Base-by-base conservation (phyloP, 1,284 basidiomycete species). In the Vanrija humicola region DNA sequence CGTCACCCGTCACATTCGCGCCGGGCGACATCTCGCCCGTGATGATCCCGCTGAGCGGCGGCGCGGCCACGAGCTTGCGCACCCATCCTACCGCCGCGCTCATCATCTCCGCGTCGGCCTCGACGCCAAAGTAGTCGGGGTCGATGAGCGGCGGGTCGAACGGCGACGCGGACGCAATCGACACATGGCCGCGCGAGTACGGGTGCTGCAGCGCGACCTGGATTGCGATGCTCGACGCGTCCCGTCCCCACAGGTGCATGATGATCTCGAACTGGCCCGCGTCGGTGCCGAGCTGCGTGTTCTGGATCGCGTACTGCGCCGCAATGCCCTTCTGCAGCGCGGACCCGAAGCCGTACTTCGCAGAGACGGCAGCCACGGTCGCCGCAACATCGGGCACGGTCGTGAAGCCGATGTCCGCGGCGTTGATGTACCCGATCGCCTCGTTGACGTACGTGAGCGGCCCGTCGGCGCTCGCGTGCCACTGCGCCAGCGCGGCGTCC, bases 361-460 rank as follows among this genome's bases (percentile, higher is more conserved):
- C 59, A 46, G 83, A 80, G 18, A 90, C 85, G 64, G 86, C 83
- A 64, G 85, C 83, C 61, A 82, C 80, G 14, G 84, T 77, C 18
- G 51, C 47, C 19, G 90, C 82, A 12, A 83, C 86, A 65, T 52
- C 38, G 16, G 68, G 69, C 54, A 68, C 69, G 23, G 53, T 51
- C 1, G 60, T 38, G 18, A 64, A 58, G 18, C 52, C 59, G 21
- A 71, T 60, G 48, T 72, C 68, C 19, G 61, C 26, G 52, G 67
- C 56, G 8, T 55, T 18, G 34, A 48, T 50, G 65, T 61, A 75
- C 14, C 71, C 75, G 47, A 74, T 67, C 48, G 75, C 75, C 55
- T 74, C 72, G 55, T 76, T 76, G 62, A 76, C 62, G 51, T 71
- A 76, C 2, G 73, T 73, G 68, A 68, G 73, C 48, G 67, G 50